Base-by-base conservation (phyloP, 2,329 filamentous ascomycete species). In the Ceratocystis alfenasii region DNA sequence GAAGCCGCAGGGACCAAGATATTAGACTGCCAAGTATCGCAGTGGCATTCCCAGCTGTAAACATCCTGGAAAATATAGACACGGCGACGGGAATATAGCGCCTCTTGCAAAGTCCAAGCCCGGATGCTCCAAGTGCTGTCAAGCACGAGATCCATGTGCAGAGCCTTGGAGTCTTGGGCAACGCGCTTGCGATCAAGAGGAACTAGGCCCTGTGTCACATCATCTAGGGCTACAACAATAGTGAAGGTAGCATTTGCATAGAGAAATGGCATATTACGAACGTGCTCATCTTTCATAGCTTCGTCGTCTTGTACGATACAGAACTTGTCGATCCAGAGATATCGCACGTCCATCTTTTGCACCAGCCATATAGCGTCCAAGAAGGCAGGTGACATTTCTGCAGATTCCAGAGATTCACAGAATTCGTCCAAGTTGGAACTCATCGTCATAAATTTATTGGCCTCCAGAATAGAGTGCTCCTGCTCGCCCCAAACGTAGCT, bases 311-410 rank as follows among this genome's bases (percentile, higher is more conserved):
- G 78, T 4, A 77, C 73, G 65, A 79, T 77, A 64, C 77, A 79
- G 61, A 78, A 72, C 44, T 74, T 73, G 68, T 80, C 78, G 44
- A 80, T 75, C 79, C 78, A 80, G 22, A 80, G 71, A 66, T 77
- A 74, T 1, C 75, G 74, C 25, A 78, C 72, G 0, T 75, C 75
- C 10, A 80, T 71, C 70, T 78, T 78, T 68, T 74, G 75, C 28
- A 76, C 72, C 22, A 79, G 70, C 74, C 76, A 77, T 68, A 79
- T 77, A 67, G 77, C 77, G 68, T 78, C 77, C n/a, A 74, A 65
- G 65, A 78, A 75, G 3, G 77, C 77, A 63, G 75, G 73, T 45
- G 76, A 76, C 17, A 79, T 70, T 17, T 76, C 74, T 7, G 71
- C 69, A 17, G 78, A 76, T 3, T 74, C 73, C 17, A 79, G 68